phyloP scores from a whole-genome alignment of 345 rosid species.

The Camelina neglecta region DNA sequence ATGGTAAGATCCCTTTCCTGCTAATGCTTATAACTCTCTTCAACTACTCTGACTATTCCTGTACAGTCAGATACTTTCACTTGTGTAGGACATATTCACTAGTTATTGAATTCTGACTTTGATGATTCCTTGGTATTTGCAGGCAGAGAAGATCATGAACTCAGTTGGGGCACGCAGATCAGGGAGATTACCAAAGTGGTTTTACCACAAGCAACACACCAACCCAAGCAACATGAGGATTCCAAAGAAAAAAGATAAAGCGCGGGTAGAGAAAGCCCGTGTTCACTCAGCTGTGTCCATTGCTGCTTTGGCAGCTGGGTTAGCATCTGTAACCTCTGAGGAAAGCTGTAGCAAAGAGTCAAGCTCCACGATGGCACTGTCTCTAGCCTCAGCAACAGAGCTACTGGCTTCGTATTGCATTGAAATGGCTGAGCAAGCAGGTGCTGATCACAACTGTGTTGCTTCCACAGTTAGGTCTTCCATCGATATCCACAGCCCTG shows the following conservation, averaged over 20 bases:
- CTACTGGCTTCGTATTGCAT: constrained; percentile 87
- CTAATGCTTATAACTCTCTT: too few relatives aligned
- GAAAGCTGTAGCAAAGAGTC: constrained; percentile 50
- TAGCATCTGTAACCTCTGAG: constrained; percentile 70
- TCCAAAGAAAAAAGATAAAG: constrained; percentile 68
- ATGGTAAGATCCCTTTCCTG: constrained; percentile 17
- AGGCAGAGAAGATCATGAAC: constrained; percentile 57
- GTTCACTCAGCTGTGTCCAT: constrained; percentile 80
- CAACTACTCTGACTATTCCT: background rate
- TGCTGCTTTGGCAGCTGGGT: constrained; percentile 85
- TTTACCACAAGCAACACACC: constrained; percentile 61
- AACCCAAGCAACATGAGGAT: constrained; percentile 22
- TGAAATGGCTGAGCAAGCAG: constrained; percentile 78
- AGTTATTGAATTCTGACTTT: constrained; percentile 10
- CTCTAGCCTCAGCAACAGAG: constrained; percentile 87
- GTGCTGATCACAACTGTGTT: constrained; percentile 69
- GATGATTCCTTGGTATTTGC: constrained; percentile 1
- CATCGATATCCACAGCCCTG: constrained; percentile 69
- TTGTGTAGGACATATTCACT: background rate
- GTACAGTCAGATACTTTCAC: background rate
- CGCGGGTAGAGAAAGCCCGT: constrained; percentile 69
- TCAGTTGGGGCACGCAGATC: constrained; percentile 50
- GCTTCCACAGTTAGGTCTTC: constrained; percentile 74
- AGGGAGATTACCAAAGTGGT: constrained; percentile 78
- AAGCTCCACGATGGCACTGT: constrained; percentile 63